Conservation (phyloP, 805 yeast genomes). For the Candida boleticola region DNA sequence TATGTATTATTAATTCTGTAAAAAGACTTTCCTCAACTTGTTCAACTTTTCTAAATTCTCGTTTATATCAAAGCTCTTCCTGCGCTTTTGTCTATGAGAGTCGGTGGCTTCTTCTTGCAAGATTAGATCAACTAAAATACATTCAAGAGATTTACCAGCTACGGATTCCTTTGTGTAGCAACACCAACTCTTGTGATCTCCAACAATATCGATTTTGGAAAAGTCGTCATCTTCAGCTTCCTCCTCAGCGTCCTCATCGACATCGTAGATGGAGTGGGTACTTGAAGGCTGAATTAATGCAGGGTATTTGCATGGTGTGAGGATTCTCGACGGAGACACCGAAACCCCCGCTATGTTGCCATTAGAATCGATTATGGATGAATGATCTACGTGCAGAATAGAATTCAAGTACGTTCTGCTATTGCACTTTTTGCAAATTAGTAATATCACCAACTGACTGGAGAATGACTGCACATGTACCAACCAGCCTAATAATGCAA, state of each 20-base stretch:
- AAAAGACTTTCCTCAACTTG: constrained; percentile 35
- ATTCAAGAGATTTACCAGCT: constrained; percentile 10
- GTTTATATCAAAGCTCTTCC: constrained; percentile 24
- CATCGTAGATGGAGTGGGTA: background rate
- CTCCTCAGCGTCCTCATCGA: background rate
- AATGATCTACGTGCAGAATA: background rate
- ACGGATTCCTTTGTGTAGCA: constrained; percentile 14
- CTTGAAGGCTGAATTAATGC: constrained; percentile 6
- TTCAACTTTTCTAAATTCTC: constrained; percentile 32
- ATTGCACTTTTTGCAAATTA: constrained; percentile 39
- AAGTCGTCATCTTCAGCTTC: constrained; percentile 14
- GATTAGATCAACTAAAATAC: constrained; percentile 20
- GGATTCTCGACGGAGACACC: constrained; percentile 21
- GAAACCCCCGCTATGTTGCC: constrained; percentile 5
- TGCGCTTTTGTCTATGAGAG: constrained; percentile 12
- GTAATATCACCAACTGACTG: constrained; percentile 23
- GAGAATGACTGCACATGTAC: constrained; percentile 30
- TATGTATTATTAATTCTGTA: constrained; percentile 7
- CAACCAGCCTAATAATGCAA: constrained; percentile 40
- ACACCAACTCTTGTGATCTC: constrained; percentile 41
- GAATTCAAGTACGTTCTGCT: constrained; percentile 26
- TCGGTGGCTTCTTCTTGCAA: background rate
- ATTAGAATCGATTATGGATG: background rate
- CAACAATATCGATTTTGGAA: constrained; percentile 16
- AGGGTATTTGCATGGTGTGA: constrained; percentile 32